These are phyloP conservation scores for Amphicarpaea edgeworthii DNA, from an alignment of 306 rosid genomes.

Conservation along the genomic window DNA sequence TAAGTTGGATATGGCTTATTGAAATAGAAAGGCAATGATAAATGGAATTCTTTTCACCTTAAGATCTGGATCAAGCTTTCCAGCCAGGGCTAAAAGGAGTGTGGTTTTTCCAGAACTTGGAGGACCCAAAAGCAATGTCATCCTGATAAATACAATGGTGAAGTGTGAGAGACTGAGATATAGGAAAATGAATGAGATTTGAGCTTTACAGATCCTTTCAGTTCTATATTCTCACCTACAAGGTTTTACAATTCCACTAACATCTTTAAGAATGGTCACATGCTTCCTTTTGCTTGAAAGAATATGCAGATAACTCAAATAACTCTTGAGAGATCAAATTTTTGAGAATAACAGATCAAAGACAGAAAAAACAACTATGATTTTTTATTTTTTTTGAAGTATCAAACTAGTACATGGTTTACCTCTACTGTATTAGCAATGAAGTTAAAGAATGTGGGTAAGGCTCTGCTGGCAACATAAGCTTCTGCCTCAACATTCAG, in stretches of 20 bases:
- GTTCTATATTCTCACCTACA: constrained; percentile 53
- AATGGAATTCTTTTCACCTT: constrained; percentile 47
- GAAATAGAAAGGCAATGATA: not conserved
- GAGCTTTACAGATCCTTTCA: not conserved
- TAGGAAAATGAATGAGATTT: not conserved
- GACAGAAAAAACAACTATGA: not conserved
- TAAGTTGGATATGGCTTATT: not conserved
- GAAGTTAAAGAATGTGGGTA: constrained; percentile 48
- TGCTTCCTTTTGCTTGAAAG: constrained; percentile 44
- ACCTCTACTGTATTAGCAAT: constrained; percentile 47
- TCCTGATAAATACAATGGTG: constrained; percentile 38
- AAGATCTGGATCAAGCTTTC: constrained; percentile 65
- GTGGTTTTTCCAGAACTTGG: constrained; percentile 91
- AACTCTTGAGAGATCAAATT: constrained; percentile 38
- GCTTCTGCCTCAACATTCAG: constrained; percentile 60
- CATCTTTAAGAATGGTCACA: constrained; percentile 62
- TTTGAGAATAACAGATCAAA: constrained; percentile 9
- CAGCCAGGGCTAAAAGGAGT: constrained; percentile 68
- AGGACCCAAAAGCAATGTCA: constrained; percentile 87
- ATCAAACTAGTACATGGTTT: not conserved
- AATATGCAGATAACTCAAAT: constrained; percentile 48
- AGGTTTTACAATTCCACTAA: constrained; percentile 77
- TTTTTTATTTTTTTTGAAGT: too few relatives aligned
- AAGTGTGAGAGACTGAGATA: not conserved
- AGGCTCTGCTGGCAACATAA: constrained; percentile 58